Base-by-base conservation (phyloP, 805 yeast species). In the Candida pseudofarinosa region DNA sequence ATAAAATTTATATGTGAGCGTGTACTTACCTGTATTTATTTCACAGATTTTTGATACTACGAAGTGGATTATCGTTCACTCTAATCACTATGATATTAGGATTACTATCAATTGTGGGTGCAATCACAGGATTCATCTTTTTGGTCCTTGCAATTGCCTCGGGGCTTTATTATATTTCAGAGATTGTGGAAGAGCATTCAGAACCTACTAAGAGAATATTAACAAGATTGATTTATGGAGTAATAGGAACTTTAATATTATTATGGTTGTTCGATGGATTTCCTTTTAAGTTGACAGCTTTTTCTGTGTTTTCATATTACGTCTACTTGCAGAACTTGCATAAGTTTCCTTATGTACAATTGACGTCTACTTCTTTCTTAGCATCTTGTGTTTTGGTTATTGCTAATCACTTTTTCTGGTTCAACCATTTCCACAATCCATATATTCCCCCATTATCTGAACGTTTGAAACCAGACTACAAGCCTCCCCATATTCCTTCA, bases 111-210 rank as follows among this genome's bases (percentile, higher is more conserved):
- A 65, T 62, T 41, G 49, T 64, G 10, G 76, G 76, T 5, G 50
- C 60, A 2, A 58, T 62, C 13, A 52, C 65, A 7, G 75, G 75
- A 6, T 67, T 70, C 41, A 41, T 69, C n/a, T 67, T 69, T 42
- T 58, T 70, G 5, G 69, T 69, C 20, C 51, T 65, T 19, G 60
- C 88, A 16, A 82, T 85, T 46, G 97, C 98, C 0, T 86, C 96
- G 2, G 98, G 96, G 0, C 69, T 93, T 28, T 93, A 89, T 69
- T 90, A 89, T 55, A 71, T 91, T 32, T 86, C 96, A 6, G 99
- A 93, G 59, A 66, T 89, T 26, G 95, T 93, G 13, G 99, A 93
- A 59, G 97, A 90, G 56, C 91, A 93, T 60, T 77, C 95, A 0
- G 93, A 86, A 49, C 80, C 89, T 38, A 87, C 98, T 8, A 84